Percentiles rank a stretch among this genome's conserved stretches.
Evolutionary conservation across 2,329 filamentous ascomycete species (phyloP).

Genomic region (Neocatenulostroma microsporum): DNA sequence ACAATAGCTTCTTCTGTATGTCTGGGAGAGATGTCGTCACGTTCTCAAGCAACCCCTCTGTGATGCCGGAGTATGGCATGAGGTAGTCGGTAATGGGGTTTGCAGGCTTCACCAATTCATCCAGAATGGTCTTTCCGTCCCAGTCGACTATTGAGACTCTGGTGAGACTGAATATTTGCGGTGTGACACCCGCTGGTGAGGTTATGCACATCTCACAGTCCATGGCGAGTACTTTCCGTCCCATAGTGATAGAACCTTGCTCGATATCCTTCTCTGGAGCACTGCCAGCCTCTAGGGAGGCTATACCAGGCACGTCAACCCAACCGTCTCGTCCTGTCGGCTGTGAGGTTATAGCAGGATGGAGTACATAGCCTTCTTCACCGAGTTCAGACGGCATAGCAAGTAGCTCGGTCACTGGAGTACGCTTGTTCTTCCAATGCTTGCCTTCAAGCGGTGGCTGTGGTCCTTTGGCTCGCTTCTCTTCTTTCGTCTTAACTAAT

Average conservation of each 20-base stretch:
- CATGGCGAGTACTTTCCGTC: conserved; percentile 68
- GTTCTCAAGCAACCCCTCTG: conserved; percentile 68
- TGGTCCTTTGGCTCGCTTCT: conserved; percentile 53
- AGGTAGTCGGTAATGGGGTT: conserved; percentile 89
- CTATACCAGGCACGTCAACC: conserved; percentile 65
- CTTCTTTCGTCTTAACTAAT: conserved; percentile 60
- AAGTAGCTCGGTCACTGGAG: conserved; percentile 73
- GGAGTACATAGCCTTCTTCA: conserved; percentile 76
- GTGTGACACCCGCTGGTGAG: conserved; percentile 39
- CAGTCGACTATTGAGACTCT: conserved; percentile 81
- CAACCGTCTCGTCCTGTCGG: conserved; percentile 58
- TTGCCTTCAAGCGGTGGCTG: conserved; percentile 56
- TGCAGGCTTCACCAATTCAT: conserved; percentile 85
- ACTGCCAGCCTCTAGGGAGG: conserved; percentile 57
- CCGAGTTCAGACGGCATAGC: conserved; percentile 63
- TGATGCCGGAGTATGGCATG: conserved; percentile 81
- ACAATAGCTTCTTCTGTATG: conserved; percentile 68
- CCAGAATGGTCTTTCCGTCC: conserved; percentile 73
- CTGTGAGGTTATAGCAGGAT: conserved; percentile 56
- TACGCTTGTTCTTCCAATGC: conserved; percentile 65
- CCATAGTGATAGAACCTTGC: conserved; percentile 73
- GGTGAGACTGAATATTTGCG: conserved; percentile 72
- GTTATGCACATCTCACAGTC: conserved; percentile 99
- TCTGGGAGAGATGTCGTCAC: conserved; percentile 78
- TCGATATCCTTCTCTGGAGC: conserved; percentile 65